These are phyloP conservation scores for Corrigiola litoralis DNA, from an alignment of 179 eudicot genomes.

Conservation along the genomic window DNA sequence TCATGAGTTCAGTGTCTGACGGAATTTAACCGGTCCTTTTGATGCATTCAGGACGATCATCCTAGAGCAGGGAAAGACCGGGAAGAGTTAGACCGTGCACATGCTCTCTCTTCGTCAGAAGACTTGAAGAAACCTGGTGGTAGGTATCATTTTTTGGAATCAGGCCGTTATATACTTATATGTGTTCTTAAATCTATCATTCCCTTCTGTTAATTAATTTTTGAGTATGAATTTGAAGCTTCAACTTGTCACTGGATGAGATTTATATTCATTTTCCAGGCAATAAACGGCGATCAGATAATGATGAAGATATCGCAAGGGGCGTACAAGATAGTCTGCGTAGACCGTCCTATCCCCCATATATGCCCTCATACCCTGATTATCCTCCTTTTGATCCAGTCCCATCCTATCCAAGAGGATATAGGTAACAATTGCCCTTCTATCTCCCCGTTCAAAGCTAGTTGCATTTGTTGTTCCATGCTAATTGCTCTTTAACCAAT, in stretches of 20 bases:
- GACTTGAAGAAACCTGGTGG: constrained; percentile 64
- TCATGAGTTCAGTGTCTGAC: neutral
- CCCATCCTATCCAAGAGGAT: constrained; percentile 48
- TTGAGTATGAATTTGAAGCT: neutral
- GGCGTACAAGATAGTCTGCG: constrained; percentile 45
- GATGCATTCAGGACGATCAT: constrained; percentile 58
- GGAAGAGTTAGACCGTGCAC: constrained; percentile 71
- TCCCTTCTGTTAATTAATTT: neutral
- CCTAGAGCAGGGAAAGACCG: constrained; percentile 50
- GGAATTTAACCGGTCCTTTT: neutral
- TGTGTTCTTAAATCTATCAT: neutral
- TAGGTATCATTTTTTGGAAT: no score
- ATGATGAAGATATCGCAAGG: constrained; percentile 51
- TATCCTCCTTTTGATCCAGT: constrained; percentile 64
- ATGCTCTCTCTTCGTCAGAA: constrained; percentile 70
- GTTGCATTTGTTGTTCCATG: neutral
- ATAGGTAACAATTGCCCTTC: constrained; percentile 41
- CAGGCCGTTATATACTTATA: no score
- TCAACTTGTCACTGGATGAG: constrained; percentile 3
- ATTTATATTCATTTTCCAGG: constrained; percentile 31
- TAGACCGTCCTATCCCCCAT: constrained; percentile 40
- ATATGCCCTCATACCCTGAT: constrained; percentile 62
- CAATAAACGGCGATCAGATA: constrained; percentile 42
- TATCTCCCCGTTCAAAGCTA: neutral
- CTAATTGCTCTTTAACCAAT: no score